Base-by-base conservation (phyloP, 805 yeast species). In the Lipomyces japonicus region DNA sequence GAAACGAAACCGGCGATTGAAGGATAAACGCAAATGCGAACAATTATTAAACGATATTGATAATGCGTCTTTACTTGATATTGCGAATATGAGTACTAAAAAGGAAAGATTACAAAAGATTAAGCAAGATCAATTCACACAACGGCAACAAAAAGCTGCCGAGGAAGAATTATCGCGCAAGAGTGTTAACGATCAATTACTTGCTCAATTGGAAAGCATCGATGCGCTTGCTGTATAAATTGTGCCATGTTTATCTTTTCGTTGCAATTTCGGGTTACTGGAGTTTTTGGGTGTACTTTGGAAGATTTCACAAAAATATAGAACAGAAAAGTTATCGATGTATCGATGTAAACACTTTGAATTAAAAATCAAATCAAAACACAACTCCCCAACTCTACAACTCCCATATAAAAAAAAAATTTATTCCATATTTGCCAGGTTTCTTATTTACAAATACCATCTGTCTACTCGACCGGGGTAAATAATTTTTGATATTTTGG, bases 161-260 rank as follows among this genome's bases (percentile, higher is more conserved):
- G 42, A 25, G n/a, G 22, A 39, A 40, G 21, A 19, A 21, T 23
- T 24, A 16, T 32, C 10, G 30, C 22, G 22, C 16, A 19, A 21
- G 34, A 30, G 36, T 40, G 19, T 44, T 22, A 48, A 48, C 16
- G 19, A 37, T 26, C 44, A 43, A 24, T 22, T 48, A 24, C 26
- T 48, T 24, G 40, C 38, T 24, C 52, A 48, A 41, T 38, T 48
- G 44, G 52, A 41, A 19, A 38, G 16, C n/a, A 37, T 48, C 25
- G 48, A 48, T 7, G 52, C 44, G 16, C 34, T 48, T 21, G 44
- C 37, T 19, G 47, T 48, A 14, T 48, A 28, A 32, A 19, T 4
- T 12, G 24, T 12, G 28, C 22, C 10, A 7, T 3, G 21, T 38
- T 23, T 37, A 19, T 3, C 10, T 28, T 28, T 28, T 28, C 12